phyloP scores from a whole-genome alignment of 2,329 filamentous ascomycete genomes.

The Fusarium sp. region DNA sequence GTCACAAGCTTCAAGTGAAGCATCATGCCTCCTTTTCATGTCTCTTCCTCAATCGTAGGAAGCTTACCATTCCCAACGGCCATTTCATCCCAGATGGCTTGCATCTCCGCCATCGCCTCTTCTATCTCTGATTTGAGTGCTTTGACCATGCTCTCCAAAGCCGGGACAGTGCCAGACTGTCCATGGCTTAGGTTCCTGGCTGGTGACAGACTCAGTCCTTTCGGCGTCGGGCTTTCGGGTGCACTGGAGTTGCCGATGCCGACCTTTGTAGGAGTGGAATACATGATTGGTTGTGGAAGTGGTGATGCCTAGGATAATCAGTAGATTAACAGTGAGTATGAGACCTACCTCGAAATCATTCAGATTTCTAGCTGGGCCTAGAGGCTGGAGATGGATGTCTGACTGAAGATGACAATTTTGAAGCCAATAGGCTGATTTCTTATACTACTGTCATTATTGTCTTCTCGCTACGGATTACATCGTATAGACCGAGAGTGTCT shows the following conservation, averaged over 20 bases:
- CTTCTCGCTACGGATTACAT: neutral
- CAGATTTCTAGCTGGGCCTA: slow-evolving; percentile 9
- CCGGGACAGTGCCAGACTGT: neutral
- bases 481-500: neutral
- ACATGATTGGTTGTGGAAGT: slow-evolving; percentile 15
- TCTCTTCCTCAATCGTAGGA: neutral
- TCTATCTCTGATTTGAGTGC: slow-evolving; percentile 23
- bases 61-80: slow-evolving; percentile 1
- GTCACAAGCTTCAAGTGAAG: slow-evolving; percentile 21
- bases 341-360: slow-evolving; percentile 10
- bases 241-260: neutral
- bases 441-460: slow-evolving; percentile 3
- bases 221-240: neutral
- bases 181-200: neutral
- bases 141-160: slow-evolving; percentile 6
- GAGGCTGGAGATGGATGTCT: slow-evolving; percentile 4
- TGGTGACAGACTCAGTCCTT: slow-evolving; percentile 3
- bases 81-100: slow-evolving; percentile 21
- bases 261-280: slow-evolving; percentile 1
- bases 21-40: neutral
- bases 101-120: slow-evolving; percentile 10
- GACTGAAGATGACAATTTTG: neutral
- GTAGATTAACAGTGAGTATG: neutral
- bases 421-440: neutral
- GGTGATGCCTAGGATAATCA: slow-evolving; percentile 5